These are phyloP conservation scores for Hypomontagnella monticulosa DNA, from an alignment of 495 filamentous ascomycete species.

Conservation along the genomic window DNA sequence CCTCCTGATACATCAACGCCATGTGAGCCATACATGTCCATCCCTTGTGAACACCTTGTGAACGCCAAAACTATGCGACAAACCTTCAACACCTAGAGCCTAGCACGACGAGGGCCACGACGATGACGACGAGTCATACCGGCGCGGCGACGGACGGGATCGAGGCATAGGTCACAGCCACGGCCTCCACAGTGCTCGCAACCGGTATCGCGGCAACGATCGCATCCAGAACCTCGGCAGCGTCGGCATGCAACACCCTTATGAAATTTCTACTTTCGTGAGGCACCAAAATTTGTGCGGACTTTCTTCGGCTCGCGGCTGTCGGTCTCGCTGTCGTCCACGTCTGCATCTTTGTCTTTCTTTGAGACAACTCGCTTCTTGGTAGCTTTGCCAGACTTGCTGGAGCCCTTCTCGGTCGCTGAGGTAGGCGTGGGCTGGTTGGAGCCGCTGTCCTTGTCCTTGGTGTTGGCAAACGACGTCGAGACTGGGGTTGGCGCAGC, in stretches of 20 bases:
- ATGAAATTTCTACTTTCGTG: slow-evolving; percentile 51
- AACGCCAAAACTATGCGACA: slow-evolving; percentile 22
- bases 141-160: not conserved
- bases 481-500: slow-evolving; percentile 61
- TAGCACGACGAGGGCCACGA: not conserved
- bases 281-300: slow-evolving; percentile 61
- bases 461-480: slow-evolving; percentile 51
- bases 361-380: slow-evolving; percentile 52
- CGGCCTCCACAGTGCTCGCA: too few relatives aligned
- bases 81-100: slow-evolving; percentile 2
- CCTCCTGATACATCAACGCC: slow-evolving; percentile 15
- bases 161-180: too few relatives aligned
- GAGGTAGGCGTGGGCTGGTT: slow-evolving; percentile 58
- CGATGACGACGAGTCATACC: too few relatives aligned
- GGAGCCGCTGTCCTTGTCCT: slow-evolving; percentile 49
- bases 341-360: slow-evolving; percentile 50
- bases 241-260: not conserved
- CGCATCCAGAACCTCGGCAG: too few relatives aligned
- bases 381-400: slow-evolving; percentile 36
- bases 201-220: too few relatives aligned
- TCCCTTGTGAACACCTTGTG: not conserved
- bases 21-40: not conserved
- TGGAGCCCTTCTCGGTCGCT: slow-evolving; percentile 47
- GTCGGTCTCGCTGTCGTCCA: slow-evolving; percentile 64
- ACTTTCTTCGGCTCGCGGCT: slow-evolving; percentile 59